A percentile compares a stretch with the other conserved stretches of the same genome.
These are phyloP conservation scores for Microglena sp. DNA, from an alignment of 139 green algal species.

Conservation along the genomic window DNA sequence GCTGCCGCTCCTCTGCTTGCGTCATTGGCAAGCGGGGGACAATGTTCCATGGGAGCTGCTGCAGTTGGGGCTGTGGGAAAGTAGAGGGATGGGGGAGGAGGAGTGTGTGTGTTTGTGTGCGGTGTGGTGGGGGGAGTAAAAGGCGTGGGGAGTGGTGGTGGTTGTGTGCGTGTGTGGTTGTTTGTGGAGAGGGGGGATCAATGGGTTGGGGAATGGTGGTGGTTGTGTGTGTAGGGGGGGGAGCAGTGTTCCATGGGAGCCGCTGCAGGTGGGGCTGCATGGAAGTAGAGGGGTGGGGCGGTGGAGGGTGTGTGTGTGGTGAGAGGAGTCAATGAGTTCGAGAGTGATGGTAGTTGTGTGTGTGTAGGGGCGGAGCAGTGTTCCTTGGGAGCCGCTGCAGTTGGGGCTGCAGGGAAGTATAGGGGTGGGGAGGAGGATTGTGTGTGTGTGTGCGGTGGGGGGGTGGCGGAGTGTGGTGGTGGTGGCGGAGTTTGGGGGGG, in stretches of 20 bases:
- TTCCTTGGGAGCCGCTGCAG: constrained; percentile 9
- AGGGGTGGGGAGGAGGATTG: neutral
- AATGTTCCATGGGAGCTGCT: constrained; percentile 5
- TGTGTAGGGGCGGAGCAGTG: neutral
- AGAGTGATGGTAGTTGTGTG: too few species aligned
- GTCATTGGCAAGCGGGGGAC: neutral
- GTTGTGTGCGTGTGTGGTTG: neutral
- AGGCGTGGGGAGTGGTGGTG: too few species aligned
- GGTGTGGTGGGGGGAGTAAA: too few species aligned
- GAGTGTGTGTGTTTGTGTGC: neutral
- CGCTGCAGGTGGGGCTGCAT: too few species aligned
- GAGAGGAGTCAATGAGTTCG: too few species aligned
- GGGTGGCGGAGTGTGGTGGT: too few species aligned
- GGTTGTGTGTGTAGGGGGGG: neutral
- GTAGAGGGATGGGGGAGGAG: neutral
- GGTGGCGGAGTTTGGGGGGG: too few species aligned
- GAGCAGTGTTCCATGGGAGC: neutral
- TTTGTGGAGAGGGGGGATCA: neutral
- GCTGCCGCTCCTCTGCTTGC: neutral
- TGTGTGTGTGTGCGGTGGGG: neutral
- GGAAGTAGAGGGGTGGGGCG: too few species aligned
- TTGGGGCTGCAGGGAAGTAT: neutral
- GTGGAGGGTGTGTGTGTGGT: too few species aligned
- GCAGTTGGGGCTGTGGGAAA: constrained; percentile 7
- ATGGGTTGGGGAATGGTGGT: neutral